phyloP scores from a whole-genome alignment of 2,329 filamentous ascomycete genomes.

The Xylaria arbuscula region DNA sequence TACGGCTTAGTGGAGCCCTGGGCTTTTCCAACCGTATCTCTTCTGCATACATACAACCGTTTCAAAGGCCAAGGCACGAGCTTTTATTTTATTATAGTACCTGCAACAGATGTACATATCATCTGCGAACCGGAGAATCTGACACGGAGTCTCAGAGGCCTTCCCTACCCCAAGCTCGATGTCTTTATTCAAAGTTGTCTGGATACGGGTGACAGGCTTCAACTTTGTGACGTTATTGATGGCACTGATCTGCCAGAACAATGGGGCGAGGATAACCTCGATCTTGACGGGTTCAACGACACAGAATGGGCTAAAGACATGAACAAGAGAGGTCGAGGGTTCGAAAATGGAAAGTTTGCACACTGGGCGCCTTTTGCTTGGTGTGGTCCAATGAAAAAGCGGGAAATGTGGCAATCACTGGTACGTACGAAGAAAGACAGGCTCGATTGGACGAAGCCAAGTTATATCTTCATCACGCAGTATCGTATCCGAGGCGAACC shows the following conservation, averaged over 20 bases:
- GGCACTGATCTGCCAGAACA: conserved; percentile 1
- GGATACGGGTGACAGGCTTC: not conserved
- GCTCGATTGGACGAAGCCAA: not conserved
- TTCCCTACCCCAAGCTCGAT: not conserved
- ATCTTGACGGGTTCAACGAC: not conserved
- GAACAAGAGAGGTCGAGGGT: not conserved
- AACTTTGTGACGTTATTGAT: conserved; percentile 1
- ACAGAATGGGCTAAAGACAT: not conserved
- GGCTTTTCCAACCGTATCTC: not conserved
- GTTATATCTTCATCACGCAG: not conserved
- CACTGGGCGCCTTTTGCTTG: not conserved
- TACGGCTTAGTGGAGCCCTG: not conserved
- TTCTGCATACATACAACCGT: not conserved
- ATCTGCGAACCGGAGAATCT: not conserved
- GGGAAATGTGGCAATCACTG: not conserved
- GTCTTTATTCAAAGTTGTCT: not conserved
- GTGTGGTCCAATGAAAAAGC: not conserved
- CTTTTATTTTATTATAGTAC: not conserved
- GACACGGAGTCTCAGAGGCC: conserved; percentile 1
- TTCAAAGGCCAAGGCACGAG: not conserved
- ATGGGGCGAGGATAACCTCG: not conserved
- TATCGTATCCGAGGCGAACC: conserved; percentile 16
- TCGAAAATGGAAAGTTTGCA: not conserved
- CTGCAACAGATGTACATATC: not conserved
- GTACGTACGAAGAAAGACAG: not conserved